These are phyloP conservation scores for Cladosporium halotolerans DNA, from an alignment of 2,329 filamentous ascomycete species.

Conservation along the genomic window DNA sequence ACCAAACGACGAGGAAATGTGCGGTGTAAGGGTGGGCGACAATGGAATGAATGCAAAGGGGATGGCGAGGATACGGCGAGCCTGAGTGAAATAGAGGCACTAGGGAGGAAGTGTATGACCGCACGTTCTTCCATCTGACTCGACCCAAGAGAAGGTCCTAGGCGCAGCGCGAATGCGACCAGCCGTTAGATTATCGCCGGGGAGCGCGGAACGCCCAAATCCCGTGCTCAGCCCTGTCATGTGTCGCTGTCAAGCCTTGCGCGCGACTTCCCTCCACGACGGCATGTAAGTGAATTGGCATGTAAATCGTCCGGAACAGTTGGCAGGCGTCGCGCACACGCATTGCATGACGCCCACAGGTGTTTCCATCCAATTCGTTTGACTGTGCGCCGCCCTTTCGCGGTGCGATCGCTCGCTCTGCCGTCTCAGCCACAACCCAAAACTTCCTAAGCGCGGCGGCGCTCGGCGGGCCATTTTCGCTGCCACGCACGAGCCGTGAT, in stretches of 20 bases:
- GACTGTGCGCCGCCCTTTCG: conserved; percentile 1
- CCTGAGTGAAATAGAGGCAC: background rate
- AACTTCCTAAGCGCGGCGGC: conserved; percentile 5
- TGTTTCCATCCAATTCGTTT: conserved; percentile 1
- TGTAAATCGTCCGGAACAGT: background rate
- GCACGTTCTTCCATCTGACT: conserved; percentile 4
- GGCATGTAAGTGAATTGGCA: background rate
- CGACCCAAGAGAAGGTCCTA: conserved; percentile 1
- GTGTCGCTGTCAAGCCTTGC: background rate
- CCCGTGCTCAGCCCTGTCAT: background rate
- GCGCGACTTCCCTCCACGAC: background rate
- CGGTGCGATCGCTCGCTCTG: background rate
- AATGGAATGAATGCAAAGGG: background rate
- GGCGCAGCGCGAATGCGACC: conserved; percentile 7
- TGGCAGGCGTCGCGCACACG: background rate
- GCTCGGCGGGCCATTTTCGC: conserved; percentile 3
- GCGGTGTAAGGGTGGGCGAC: conserved; percentile 5
- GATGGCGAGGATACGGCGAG: background rate
- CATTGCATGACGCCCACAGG: background rate
- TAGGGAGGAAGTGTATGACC: conserved; percentile 6
- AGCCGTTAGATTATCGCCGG: conserved; percentile 5
- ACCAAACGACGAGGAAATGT: background rate
- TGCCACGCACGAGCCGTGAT: background rate
- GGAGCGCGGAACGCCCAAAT: background rate
- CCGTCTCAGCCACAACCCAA: conserved; percentile 1